phyloP scores from a whole-genome alignment of 345 rosid genomes.

The Nasturtium officinale region DNA sequence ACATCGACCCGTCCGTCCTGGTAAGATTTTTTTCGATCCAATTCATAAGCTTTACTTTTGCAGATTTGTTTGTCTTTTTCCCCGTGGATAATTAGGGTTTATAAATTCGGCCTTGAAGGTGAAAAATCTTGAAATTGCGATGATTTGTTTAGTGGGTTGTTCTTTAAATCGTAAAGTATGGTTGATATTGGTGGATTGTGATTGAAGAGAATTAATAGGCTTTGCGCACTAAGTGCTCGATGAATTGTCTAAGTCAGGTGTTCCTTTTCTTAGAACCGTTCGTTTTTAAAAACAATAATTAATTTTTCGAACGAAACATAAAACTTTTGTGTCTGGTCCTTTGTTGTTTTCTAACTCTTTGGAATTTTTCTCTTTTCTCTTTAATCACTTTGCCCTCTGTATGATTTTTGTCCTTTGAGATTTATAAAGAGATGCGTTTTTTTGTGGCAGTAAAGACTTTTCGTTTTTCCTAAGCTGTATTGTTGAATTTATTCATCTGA shows the following conservation, averaged over 20 bases:
- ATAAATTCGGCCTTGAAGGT: not conserved
- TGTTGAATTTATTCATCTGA: conserved; percentile 15
- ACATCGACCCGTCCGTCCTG: conserved; percentile 12
- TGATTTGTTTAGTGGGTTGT: conserved; percentile 12
- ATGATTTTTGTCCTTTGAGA: conserved; percentile 34
- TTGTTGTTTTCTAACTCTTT: conserved; percentile 34
- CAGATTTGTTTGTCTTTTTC: not conserved
- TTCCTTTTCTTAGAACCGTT: conserved; percentile 2
- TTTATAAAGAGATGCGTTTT: conserved; percentile 28
- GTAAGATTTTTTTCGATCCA: conserved; percentile 8
- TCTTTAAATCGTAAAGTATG: not conserved
- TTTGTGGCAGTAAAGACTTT: conserved; percentile 14
- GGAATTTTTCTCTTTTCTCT: conserved; percentile 28
- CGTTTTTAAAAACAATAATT: not conserved
- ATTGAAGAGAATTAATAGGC: conserved; percentile 27
- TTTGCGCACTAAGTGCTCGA: conserved; percentile 45
- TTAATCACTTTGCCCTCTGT: conserved; percentile 7
- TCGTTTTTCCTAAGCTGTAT: conserved; percentile 7
- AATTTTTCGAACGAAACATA: not conserved
- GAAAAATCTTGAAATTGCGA: conserved; percentile 1
- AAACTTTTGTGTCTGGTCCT: conserved; percentile 32
- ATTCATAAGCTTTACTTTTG: not conserved
- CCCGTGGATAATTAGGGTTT: conserved; percentile 6
- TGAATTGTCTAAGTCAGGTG: conserved; percentile 38
- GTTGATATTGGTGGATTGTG: conserved; percentile 14